Percentiles rank a stretch among this genome's conserved stretches.
Evolutionary conservation across 129 eudicot genomes (phyloP).

Genomic region (Chrysanthemum lavandulifolium): DNA sequence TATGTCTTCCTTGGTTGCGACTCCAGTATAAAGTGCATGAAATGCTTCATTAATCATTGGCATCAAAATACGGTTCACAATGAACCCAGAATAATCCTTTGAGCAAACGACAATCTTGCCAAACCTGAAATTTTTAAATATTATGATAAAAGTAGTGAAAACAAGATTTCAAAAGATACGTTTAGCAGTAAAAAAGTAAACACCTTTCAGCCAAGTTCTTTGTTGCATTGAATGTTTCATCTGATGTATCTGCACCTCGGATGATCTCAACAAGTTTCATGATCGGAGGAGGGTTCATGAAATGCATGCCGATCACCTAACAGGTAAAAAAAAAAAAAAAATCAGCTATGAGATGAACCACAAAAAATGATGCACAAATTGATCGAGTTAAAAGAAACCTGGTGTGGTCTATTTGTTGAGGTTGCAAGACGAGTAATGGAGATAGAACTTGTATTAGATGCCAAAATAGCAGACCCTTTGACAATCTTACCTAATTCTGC

Average conservation of each 20-base stretch:
- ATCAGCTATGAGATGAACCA: neutral
- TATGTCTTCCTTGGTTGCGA: conserved; percentile 91
- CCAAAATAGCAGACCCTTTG: conserved; percentile 75
- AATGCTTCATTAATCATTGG: conserved; percentile 99
- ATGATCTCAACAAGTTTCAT: conserved; percentile 93
- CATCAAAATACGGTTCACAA: conserved; percentile 83
- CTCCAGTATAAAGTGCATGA: conserved; percentile 71
- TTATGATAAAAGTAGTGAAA: neutral
- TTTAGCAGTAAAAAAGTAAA: neutral
- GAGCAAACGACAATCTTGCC: conserved; percentile 83
- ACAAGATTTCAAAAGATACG: neutral
- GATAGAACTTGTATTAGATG: conserved; percentile 92
- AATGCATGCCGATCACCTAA: conserved; percentile 93
- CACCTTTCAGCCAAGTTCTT: conserved; percentile 72
- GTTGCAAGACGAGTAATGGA: conserved; percentile 84
- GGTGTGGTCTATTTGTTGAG: conserved; percentile 68
- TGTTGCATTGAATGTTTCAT: conserved; percentile 62
- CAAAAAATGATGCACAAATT: neutral
- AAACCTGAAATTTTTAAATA: conserved; percentile 45
- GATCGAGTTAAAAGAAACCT: conserved; percentile 37
- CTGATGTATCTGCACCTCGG: conserved; percentile 86
- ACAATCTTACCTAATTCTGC: conserved; percentile 51
- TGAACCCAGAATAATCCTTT: conserved; percentile 78
- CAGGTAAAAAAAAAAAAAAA: neutral
- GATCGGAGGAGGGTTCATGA: conserved; percentile 94